These are phyloP conservation scores for Globisporangium iwayamae DNA, from an alignment of 352 stramenopile genomes.

Conservation along the genomic window DNA sequence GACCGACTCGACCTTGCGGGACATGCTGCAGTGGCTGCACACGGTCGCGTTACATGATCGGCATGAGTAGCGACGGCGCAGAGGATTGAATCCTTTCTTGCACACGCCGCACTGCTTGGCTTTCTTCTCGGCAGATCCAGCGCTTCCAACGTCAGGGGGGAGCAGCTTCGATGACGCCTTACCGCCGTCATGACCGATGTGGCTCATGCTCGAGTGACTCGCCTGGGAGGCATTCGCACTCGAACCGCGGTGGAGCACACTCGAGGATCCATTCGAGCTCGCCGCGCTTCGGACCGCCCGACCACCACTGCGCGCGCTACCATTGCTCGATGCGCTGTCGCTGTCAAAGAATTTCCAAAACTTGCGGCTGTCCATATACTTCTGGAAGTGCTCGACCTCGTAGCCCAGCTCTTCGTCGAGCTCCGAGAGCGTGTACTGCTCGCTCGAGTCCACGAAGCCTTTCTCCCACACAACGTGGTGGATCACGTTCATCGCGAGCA, in stretches of 20 bases:
- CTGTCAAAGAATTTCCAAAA: conserved; percentile 80
- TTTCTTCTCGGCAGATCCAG: conserved; percentile 39
- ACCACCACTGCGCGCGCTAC: conserved; percentile 21
- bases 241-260: conserved; percentile 10
- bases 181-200: neutral
- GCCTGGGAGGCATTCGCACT: conserved; percentile 10
- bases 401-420: conserved; percentile 59
- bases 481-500: conserved; percentile 82
- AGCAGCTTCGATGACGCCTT: conserved; percentile 1
- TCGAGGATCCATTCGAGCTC: conserved; percentile 19
- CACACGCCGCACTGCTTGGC: conserved; percentile 72
- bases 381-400: conserved; percentile 70
- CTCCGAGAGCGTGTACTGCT: conserved; percentile 68
- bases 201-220: conserved; percentile 13
- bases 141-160: conserved; percentile 9
- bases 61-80: conserved; percentile 75
- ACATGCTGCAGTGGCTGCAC: conserved; percentile 76
- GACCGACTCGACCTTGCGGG: conserved; percentile 45
- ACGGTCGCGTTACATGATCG: conserved; percentile 67
- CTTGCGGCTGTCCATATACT: conserved; percentile 76
- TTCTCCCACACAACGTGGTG: conserved; percentile 85
- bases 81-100: conserved; percentile 76
- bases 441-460: conserved; percentile 73
- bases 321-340: conserved; percentile 20
- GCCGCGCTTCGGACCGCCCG: conserved; percentile 23